Conservation (phyloP, 148 eudicot species). For the Gaultheria prostrata region DNA sequence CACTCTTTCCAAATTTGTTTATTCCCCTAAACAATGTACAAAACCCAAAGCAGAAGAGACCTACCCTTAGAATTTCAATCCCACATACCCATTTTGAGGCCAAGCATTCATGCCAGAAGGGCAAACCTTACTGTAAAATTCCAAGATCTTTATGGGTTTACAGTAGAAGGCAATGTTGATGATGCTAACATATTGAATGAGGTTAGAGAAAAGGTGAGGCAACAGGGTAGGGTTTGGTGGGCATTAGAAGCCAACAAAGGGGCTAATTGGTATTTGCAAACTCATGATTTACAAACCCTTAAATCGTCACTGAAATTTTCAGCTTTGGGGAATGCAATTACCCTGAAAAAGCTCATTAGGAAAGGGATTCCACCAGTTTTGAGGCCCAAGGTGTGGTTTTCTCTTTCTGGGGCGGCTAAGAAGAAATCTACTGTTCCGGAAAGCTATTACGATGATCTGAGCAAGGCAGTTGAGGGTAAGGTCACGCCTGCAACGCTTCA, state of each 20-base stretch:
- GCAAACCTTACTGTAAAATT: conserved; percentile 81
- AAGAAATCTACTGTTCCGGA: conserved; percentile 89
- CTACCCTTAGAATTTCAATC: conserved; percentile 45
- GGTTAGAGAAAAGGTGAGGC: conserved; percentile 80
- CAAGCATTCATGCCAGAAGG: conserved; percentile 84
- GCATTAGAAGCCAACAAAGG: conserved; percentile 80
- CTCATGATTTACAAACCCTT: conserved; percentile 43
- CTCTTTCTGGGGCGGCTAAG: conserved; percentile 87
- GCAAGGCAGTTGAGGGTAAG: conserved; percentile 60
- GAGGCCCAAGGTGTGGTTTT: conserved; percentile 85
- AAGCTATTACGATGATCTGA: conserved; percentile 73
- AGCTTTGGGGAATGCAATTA: conserved; percentile 59
- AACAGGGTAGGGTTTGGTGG: conserved; percentile 88
- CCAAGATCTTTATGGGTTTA: conserved; percentile 80
- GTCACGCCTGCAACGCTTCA: conserved; percentile 79
- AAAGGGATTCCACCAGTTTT: conserved; percentile 78
- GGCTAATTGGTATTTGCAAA: conserved; percentile 72
- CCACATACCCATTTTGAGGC: conserved; percentile 58
- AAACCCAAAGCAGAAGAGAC: conserved; percentile 45
- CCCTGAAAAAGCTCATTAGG: conserved; percentile 72
- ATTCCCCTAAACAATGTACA: conserved; percentile 50
- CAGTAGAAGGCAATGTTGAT: conserved; percentile 92
- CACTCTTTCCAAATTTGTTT: not conserved
- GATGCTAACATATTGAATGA: conserved; percentile 92
- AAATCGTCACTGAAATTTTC: conserved; percentile 67